Conservation (phyloP, 2,329 filamentous ascomycete species). For the Hypomyces perniciosus region DNA sequence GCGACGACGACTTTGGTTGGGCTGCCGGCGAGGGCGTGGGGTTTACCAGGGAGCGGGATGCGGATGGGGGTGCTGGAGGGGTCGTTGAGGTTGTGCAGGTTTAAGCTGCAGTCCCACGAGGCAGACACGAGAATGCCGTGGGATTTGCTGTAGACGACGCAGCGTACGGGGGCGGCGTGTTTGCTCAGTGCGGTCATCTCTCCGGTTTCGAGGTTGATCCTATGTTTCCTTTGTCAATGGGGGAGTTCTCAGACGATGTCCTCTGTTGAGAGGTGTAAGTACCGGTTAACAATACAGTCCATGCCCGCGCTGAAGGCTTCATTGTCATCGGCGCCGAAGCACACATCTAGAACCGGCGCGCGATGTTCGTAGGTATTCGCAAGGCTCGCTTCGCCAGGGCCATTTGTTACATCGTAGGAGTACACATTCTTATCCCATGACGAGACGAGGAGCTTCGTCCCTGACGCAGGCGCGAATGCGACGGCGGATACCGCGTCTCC, state of each 20-base stretch:
- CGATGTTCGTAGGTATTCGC: constrained; percentile 71
- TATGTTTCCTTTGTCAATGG: constrained; percentile 18
- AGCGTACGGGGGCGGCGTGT: constrained; percentile 74
- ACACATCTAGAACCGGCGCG: constrained; percentile 84
- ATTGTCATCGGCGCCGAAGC: constrained; percentile 76
- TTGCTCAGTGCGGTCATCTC: constrained; percentile 70
- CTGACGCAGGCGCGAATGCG: constrained; percentile 73
- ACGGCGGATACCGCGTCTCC: constrained; percentile 82
- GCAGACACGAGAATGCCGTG: constrained; percentile 78
- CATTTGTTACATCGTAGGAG: constrained; percentile 68
- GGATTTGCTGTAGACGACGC: constrained; percentile 72
- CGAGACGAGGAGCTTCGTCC: constrained; percentile 74
- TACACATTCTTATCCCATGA: constrained; percentile 95
- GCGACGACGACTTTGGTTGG: constrained; percentile 82
- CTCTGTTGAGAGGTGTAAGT: not conserved
- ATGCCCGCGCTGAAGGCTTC: constrained; percentile 82
- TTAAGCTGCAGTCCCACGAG: constrained; percentile 89
- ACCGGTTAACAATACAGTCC: constrained; percentile 81
- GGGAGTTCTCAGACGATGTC: not conserved
- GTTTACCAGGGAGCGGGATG: constrained; percentile 74
- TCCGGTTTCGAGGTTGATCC: constrained; percentile 64
- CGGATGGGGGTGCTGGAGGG: constrained; percentile 50
- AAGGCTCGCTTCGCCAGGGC: constrained; percentile 49
- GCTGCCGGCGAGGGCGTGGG: constrained; percentile 77
- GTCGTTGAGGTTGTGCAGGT: constrained; percentile 65